Base-by-base conservation (phyloP, 1,284 basidiomycete genomes). In the Sanghuangporus weigelae region DNA sequence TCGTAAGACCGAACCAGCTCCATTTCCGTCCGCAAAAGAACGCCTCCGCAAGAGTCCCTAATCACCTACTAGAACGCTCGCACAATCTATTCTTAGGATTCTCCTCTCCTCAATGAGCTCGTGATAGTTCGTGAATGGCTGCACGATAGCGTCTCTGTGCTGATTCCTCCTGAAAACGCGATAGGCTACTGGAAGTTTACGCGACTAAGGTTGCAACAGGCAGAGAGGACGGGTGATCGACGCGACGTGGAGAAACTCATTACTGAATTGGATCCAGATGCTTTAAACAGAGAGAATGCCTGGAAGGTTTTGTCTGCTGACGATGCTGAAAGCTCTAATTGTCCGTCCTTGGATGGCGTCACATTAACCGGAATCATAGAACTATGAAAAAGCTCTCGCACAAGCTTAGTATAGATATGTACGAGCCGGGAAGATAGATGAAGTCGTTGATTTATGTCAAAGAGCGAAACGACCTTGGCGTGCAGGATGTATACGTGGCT, bases 381-480 rank as follows among this genome's bases (percentile, higher is more conserved):
- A 82, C 56, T 92, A 90, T 70, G 93, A 96, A 72, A 92, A 89
- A 71, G 83, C 82, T 12, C 75, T 96, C 16, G 75, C 84, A 0
- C 86, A 92, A 63, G 84, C 88, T 0, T 72, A 96, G 16, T 95
- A 92, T 74, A 83, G 86, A 40, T 89, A 89, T 68, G 79, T 95
- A 7, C 84, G 94, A 39, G 86, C 90, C 3, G 96, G 96, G 16
- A 80, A 89, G 67, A 75, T 97, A 19, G 90, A 90, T 35, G 86
- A 91, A 19, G 96, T 95, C 0, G 80, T 96, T 8, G 89, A 92
- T 46, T 77, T 96, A 12, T 96, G 93, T 71, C 78, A 88, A 67
- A 87, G 87, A 69, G 89, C 92, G 0, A 89, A 94, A 66, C 92
- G 96, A 69, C 89, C 93, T 2, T 98, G 96, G 96, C 82, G 94